These are phyloP conservation scores for Rhinocladiella similis DNA, from an alignment of 2,329 filamentous ascomycete genomes.

Conservation along the genomic window DNA sequence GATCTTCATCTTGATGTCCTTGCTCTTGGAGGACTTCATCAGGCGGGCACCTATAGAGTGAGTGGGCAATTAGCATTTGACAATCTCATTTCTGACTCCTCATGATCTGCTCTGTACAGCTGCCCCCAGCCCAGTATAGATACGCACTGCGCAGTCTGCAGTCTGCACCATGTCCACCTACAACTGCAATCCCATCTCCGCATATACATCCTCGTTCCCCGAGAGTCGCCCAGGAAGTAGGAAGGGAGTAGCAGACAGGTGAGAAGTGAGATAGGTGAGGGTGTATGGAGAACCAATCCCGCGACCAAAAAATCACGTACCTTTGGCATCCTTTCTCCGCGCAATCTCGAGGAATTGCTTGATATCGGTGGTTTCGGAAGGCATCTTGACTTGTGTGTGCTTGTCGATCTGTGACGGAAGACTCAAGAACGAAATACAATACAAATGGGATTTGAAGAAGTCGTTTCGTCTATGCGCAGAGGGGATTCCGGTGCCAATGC, in stretches of 20 bases:
- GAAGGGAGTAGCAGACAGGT: too few relatives aligned
- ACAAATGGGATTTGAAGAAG: neutral
- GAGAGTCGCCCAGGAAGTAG: too few relatives aligned
- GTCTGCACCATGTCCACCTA: too few relatives aligned
- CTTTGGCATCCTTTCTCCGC: slow-evolving; percentile 98
- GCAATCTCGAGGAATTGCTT: slow-evolving; percentile 99
- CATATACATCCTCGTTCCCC: too few relatives aligned
- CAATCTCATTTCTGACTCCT: too few relatives aligned
- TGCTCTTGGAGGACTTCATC: slow-evolving; percentile 90
- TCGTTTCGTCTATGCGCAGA: neutral
- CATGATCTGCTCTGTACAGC: too few relatives aligned
- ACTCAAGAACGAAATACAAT: neutral
- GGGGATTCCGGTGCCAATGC: neutral
- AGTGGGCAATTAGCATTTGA: neutral
- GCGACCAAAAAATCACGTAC: slow-evolving; percentile 70
- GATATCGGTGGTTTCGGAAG: slow-evolving; percentile 96
- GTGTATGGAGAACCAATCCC: too few relatives aligned
- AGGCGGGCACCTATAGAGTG: slow-evolving; percentile 75
- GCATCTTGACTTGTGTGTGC: slow-evolving; percentile 72
- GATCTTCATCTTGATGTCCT: slow-evolving; percentile 98
- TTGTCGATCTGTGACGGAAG: neutral
- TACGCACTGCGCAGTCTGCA: too few relatives aligned
- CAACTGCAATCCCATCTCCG: too few relatives aligned
- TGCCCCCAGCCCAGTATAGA: too few relatives aligned
- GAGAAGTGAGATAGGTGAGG: too few relatives aligned